These are phyloP conservation scores for Isabelozyma heimii DNA, from an alignment of 805 yeast species.

Conservation along the genomic window DNA sequence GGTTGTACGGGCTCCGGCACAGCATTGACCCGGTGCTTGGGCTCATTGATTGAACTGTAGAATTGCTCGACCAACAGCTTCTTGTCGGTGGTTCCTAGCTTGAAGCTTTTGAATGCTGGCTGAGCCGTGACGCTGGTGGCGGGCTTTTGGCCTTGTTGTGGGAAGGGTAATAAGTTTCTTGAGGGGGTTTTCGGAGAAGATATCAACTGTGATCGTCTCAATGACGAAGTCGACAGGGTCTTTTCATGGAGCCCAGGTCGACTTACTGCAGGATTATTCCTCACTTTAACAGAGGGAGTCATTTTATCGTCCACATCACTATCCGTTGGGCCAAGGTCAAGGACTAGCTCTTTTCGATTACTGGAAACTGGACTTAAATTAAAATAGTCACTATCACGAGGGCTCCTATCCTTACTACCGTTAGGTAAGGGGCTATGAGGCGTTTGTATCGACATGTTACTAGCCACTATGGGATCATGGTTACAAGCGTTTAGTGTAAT, in stretches of 20 bases:
- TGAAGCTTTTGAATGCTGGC: background rate
- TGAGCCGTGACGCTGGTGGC: background rate
- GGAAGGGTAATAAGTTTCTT: background rate
- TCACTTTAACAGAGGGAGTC: background rate
- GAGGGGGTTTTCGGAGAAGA: constrained; percentile 3
- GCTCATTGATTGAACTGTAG: constrained; percentile 25
- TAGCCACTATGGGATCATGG: background rate
- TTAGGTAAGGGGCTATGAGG: background rate
- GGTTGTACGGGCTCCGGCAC: background rate
- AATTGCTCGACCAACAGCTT: constrained; percentile 42
- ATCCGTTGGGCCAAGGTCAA: background rate
- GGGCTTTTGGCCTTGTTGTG: constrained; percentile 1
- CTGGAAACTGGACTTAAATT: background rate
- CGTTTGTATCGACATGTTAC: background rate
- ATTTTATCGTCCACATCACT: background rate
- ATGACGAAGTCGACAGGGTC: background rate
- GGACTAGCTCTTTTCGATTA: background rate
- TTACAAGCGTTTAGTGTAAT: background rate
- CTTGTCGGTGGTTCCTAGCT: constrained; percentile 13
- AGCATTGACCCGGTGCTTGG: background rate
- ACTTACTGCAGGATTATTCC: background rate
- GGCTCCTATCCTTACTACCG: background rate
- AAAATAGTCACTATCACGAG: background rate
- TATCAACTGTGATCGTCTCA: constrained; percentile 1
- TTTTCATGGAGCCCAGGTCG: background rate